phyloP scores from a whole-genome alignment of 495 filamentous ascomycete genomes.

The Daldinia vernicosa region DNA sequence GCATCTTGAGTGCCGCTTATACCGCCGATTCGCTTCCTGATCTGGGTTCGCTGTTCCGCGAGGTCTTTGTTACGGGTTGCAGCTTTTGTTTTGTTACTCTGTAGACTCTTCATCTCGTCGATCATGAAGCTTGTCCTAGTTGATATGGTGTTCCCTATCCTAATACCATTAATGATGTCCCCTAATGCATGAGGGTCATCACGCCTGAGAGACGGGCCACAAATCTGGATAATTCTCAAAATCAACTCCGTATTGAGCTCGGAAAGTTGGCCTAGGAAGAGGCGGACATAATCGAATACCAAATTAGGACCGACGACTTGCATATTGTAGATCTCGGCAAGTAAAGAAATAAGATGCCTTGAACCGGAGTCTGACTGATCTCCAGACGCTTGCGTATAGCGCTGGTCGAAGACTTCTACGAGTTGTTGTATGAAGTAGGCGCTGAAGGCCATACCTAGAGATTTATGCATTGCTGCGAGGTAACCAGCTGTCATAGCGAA shows the following conservation, averaged over 20 bases:
- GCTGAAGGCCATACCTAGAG: conserved; percentile 86
- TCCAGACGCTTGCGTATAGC: conserved; percentile 58
- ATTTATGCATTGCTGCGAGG: conserved; percentile 84
- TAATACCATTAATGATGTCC: conserved; percentile 84
- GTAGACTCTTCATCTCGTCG: conserved; percentile 91
- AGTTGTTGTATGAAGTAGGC: conserved; percentile 81
- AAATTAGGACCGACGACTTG: conserved; percentile 83
- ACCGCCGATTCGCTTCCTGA: conserved; percentile 41
- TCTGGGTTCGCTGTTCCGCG: conserved; percentile 41
- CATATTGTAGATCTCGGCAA: conserved; percentile 92
- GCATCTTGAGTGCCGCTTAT: conserved; percentile 39
- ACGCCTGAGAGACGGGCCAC: conserved; percentile 82
- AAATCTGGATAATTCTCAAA: conserved; percentile 81
- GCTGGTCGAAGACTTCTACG: conserved; percentile 71
- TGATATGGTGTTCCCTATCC: conserved; percentile 75
- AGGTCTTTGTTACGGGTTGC: conserved; percentile 54
- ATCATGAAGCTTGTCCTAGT: conserved; percentile 98
- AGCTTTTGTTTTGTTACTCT: conserved; percentile 90
- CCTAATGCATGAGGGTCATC: conserved; percentile 93
- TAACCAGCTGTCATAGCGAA: conserved; percentile 92
- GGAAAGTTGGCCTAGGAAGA: conserved; percentile 76
- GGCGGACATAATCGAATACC: conserved; percentile 87
- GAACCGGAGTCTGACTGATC: conserved; percentile 52
- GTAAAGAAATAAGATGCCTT: conserved; percentile 75
- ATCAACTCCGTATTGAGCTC: conserved; percentile 94